Conservation (phyloP, 495 filamentous ascomycete genomes). For the Podospora appendiculata region DNA sequence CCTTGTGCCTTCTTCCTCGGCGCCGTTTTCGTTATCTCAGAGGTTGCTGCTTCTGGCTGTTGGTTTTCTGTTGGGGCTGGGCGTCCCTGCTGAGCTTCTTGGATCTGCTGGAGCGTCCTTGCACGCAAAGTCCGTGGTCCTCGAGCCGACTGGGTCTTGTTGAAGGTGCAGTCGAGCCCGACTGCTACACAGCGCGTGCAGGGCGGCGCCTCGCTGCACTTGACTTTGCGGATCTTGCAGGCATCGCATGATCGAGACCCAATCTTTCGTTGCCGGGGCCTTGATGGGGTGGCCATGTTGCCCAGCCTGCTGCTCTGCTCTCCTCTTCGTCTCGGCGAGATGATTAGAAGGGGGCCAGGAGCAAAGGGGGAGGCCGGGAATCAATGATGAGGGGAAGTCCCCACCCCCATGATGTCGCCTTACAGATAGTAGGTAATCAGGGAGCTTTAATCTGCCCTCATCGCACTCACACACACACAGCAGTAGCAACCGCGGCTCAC, state of each 20-base stretch:
- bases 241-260: constrained; percentile 41
- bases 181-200: constrained; percentile 23
- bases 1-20: not conserved
- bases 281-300: not conserved
- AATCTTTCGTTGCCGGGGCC: constrained; percentile 25
- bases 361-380: too few species aligned
- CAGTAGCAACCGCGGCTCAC: too few species aligned
- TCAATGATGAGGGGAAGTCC: too few species aligned
- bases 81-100: constrained; percentile 2
- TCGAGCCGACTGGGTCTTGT: constrained; percentile 22
- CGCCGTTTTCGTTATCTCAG: not conserved
- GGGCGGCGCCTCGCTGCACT: constrained; percentile 29
- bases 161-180: constrained; percentile 33
- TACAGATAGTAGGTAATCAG: too few species aligned
- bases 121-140: constrained; percentile 28
- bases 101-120: constrained; percentile 17
- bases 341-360: too few species aligned
- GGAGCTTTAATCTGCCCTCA: too few species aligned
- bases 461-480: too few species aligned
- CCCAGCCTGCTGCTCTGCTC: not conserved
- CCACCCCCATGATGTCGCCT: too few species aligned
- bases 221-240: constrained; percentile 39
- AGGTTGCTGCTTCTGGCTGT: not conserved
- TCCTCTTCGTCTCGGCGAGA: not conserved
- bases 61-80: not conserved